Conservation (phyloP, 2,329 filamentous ascomycete genomes). For the Venturia nashicola region DNA sequence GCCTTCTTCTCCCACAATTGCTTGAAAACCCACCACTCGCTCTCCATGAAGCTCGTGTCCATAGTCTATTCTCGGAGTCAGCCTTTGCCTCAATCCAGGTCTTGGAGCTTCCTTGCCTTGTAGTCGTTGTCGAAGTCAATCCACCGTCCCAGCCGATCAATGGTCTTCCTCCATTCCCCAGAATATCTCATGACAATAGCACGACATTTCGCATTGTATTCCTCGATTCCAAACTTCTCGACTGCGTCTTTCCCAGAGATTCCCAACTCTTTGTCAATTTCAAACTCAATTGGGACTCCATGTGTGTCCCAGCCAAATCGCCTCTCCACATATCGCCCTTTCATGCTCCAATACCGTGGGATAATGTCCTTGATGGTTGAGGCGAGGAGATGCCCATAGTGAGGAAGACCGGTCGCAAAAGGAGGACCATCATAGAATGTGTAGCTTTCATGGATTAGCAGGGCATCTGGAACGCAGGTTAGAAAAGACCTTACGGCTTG, state of each 20-base stretch:
- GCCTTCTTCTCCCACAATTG: constrained; percentile 79
- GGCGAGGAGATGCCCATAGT: constrained; percentile 68
- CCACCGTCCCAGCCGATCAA: constrained; percentile 85
- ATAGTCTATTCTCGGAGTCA: constrained; percentile 51
- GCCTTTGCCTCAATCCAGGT: background rate
- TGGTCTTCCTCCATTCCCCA: constrained; percentile 73
- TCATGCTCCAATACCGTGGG: constrained; percentile 94
- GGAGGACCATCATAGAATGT: constrained; percentile 76
- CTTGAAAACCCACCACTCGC: constrained; percentile 94
- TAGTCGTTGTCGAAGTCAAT: constrained; percentile 98
- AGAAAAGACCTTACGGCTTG: constrained; percentile 34
- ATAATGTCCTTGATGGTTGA: constrained; percentile 98
- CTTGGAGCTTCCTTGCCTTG: constrained; percentile 45
- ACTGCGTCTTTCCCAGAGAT: constrained; percentile 83
- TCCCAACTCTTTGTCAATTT: constrained; percentile 92
- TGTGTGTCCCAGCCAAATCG: constrained; percentile 95
- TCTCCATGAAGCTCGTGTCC: constrained; percentile 93
- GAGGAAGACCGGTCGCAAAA: constrained; percentile 45
- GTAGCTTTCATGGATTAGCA: constrained; percentile 37
- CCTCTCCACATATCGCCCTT: constrained; percentile 82
- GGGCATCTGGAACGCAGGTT: background rate
- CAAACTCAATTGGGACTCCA: constrained; percentile 87
- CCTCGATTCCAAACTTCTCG: constrained; percentile 69
- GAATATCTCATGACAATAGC: constrained; percentile 90
- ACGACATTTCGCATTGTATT: constrained; percentile 85